Base-by-base conservation (phyloP, 1,284 basidiomycete species). In the Hymenochaete sp. region DNA sequence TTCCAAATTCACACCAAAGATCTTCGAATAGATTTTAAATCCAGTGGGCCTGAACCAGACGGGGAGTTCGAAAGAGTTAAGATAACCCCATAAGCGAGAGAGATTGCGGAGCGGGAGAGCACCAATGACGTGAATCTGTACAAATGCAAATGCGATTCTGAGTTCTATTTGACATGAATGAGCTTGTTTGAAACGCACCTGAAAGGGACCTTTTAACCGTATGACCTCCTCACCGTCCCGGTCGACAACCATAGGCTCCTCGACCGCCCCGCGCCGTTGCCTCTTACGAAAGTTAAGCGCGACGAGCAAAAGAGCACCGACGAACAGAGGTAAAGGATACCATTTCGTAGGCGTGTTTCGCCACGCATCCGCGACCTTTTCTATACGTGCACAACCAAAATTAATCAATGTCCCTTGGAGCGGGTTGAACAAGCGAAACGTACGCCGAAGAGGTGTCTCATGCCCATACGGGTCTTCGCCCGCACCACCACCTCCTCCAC, bases 81-180 rank as follows among this genome's bases (percentile, higher is more conserved):
- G 60, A 65, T 93, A 93, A 6, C 96, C 96, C 93, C 95, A 98
- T 6, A 97, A 66, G 4, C 93, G 83, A 21, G 93, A 98, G 58
- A 98, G 80, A 54, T 91, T 90, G 36, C 93, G 82, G 13, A 98
- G 75, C 0, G 95, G 95, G 3, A 99, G 77, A 5, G 93, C 93
- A 44, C 93, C 95, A 39, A 98, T 73, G 44, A 98, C 92, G 64
- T 96, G 89, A 21, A 98, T 90, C 90, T 96, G 36, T 46, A 11
- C 26, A 22, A 39, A 14, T 31, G 28, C 28, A 31, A 31, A 10
- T 10, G 14, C 9, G 9, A 31, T 31, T 31, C 9, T 10, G 28
- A 31, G 14, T 31, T 9, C 28, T 31, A 31, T 10, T 31, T 10
- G 14, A 10, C 10, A 31, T 10, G 9, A 39, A 36, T 9, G 16